Base-by-base conservation (phyloP, 2,329 filamentous ascomycete genomes). In the Alternaria arbusti region DNA sequence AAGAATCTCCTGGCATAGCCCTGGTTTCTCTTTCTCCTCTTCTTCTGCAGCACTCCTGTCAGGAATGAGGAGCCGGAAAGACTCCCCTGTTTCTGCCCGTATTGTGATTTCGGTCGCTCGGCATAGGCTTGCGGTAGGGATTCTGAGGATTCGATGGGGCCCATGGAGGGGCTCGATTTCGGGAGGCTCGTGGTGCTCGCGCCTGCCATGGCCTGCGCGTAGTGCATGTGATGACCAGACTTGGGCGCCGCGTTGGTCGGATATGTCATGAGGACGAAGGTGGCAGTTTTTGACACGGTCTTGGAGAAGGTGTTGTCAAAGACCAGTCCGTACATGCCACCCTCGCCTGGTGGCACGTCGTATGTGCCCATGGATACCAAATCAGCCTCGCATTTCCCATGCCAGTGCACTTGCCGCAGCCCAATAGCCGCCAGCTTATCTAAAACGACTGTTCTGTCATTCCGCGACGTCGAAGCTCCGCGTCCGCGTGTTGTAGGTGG, bases 291-390 rank as follows among this genome's bases (percentile, higher is more conserved):
- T 57, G 94, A 96, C 15, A 81, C 76, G 91, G 92, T 79, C 82
- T 97, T 98, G 64, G 94, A 97, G 79, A 99, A 99, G 26, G 96
- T 99, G 77, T 99, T 99, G 87, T 99, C 96, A 76, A 99, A 97
- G 30, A 98, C 93, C 65, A 99, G 85, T 60, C 94, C 96, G 78
- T 97, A 99, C 88, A 97, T 97, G 75, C 96, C 96, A 23, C 90
- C 92, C 67, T 96, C 89, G 32, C 89, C 89, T 8, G 84, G 74
- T 1, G 84, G 84, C 23, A 98, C 92, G 76, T 97, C 91, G 78
- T 93, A 93, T 20, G 90, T 96, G 30, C 95, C 96, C 80, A 95
- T 93, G 20, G 93, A 92, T 54, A 97, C 94, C 83, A 96, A 95
- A 83, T 98, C 95, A 40, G 96, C 94, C 81, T 98, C 95, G 80